These are phyloP conservation scores for Physcomitrellopsis africana DNA, from an alignment of 225 moss, liverwort and hornwort genomes.

Conservation along the genomic window DNA sequence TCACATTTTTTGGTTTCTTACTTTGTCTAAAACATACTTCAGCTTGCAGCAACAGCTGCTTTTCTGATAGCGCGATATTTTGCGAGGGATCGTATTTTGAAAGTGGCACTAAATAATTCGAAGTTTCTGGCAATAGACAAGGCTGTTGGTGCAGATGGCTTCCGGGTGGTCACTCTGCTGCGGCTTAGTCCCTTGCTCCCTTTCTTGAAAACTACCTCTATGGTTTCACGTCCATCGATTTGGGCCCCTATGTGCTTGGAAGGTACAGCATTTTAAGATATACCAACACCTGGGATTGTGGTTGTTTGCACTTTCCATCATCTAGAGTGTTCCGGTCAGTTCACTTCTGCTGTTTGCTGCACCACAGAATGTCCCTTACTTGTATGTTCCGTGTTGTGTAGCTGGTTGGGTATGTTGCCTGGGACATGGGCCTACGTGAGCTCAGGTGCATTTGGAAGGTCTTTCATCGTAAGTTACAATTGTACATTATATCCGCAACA, in stretches of 20 bases:
- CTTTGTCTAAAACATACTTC: slow-evolving; percentile 27
- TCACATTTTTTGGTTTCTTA: slow-evolving; percentile 5
- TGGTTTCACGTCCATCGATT: slow-evolving; percentile 86
- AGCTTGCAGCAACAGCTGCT: slow-evolving; percentile 86
- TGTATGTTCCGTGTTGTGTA: slow-evolving; percentile 38
- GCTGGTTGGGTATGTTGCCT: slow-evolving; percentile 99
- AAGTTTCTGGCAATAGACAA: slow-evolving; percentile 95
- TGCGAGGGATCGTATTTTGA: slow-evolving; percentile 79
- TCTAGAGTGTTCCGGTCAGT: background rate
- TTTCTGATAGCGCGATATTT: slow-evolving; percentile 91
- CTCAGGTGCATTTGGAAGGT: slow-evolving; percentile 89
- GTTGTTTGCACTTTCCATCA: background rate
- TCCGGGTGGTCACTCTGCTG: slow-evolving; percentile 88
- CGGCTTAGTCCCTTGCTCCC: slow-evolving; percentile 97
- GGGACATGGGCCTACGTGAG: slow-evolving; percentile 98
- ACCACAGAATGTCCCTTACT: background rate
- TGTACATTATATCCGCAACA: background rate
- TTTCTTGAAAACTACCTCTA: slow-evolving; percentile 95
- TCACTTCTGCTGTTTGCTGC: background rate
- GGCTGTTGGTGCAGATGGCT: slow-evolving; percentile 93
- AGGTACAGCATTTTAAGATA: slow-evolving; percentile 49
- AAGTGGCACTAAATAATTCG: slow-evolving; percentile 64
- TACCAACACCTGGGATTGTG: background rate
- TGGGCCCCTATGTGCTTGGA: slow-evolving; percentile 88
- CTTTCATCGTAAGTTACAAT: slow-evolving; percentile 71